Percentiles rank a stretch among this genome's conserved stretches.
Evolutionary conservation across 2,329 filamentous ascomycete genomes (phyloP).

Genomic region (Aureobasidium namibiae): DNA sequence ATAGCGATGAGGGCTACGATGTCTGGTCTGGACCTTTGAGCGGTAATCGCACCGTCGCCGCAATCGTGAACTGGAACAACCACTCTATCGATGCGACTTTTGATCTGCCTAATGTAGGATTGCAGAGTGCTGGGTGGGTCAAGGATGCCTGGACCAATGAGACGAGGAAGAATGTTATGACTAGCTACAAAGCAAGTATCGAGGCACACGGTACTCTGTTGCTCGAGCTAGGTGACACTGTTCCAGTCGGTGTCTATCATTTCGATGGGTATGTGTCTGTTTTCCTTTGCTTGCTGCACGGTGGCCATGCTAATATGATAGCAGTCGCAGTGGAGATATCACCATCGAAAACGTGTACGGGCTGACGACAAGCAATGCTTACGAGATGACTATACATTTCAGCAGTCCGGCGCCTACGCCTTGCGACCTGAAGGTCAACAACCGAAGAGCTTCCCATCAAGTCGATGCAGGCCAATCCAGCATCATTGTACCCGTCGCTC

Average conservation of each 20-base stretch:
- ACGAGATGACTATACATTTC: not conserved
- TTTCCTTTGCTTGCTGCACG: too few species aligned
- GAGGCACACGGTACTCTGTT: constrained; percentile 26
- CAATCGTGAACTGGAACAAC: constrained; percentile 44
- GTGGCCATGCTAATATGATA: not conserved
- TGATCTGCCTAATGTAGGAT: constrained; percentile 34
- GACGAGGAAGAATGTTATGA: constrained; percentile 18
- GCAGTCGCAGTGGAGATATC: not conserved
- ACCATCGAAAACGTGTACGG: not conserved
- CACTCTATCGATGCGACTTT: constrained; percentile 32
- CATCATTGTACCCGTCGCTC: not conserved
- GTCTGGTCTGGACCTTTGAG: constrained; percentile 44
- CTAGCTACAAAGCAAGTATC: constrained; percentile 21
- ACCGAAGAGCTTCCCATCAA: not conserved
- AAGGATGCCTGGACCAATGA: constrained; percentile 26
- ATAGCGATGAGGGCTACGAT: constrained; percentile 43
- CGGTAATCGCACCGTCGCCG: constrained; percentile 35
- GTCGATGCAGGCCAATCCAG: not conserved
- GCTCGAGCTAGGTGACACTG: constrained; percentile 24
- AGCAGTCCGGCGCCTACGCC: too few species aligned
- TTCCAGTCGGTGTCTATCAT: constrained; percentile 19
- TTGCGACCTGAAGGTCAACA: not conserved
- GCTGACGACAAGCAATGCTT: not conserved
- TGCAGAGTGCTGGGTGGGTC: constrained; percentile 30
- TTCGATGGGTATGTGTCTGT: not conserved